Evolutionary conservation across 495 filamentous ascomycete genomes (phyloP).

Genomic region (Aspergillus baeticus): DNA sequence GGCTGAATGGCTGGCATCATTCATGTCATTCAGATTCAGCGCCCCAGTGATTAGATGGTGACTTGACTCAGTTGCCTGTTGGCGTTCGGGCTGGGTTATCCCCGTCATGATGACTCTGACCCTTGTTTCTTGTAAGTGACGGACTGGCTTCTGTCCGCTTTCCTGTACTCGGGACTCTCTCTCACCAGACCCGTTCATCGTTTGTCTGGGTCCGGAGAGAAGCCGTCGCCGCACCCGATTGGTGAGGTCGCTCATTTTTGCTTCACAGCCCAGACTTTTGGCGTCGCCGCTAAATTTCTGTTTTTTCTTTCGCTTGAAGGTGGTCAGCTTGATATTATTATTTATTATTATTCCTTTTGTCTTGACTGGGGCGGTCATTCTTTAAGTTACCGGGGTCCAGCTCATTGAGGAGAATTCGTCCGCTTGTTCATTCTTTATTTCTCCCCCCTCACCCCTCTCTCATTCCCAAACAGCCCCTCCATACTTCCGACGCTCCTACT

Average conservation of each 20-base stretch:
- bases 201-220: constrained; percentile 12
- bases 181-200: background rate
- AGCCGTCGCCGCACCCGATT: constrained; percentile 17
- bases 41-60: no score
- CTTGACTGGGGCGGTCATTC: background rate
- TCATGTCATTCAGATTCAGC: no score
- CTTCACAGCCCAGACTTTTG: constrained; percentile 12
- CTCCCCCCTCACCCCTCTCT: background rate
- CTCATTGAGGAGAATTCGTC: background rate
- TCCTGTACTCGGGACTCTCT: background rate
- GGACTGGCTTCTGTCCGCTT: background rate
- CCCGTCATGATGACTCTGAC: background rate
- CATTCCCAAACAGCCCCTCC: background rate
- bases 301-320: constrained; percentile 7
- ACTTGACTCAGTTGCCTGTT: no score
- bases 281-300: background rate
- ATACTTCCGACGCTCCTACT: background rate
- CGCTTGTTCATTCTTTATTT: background rate
- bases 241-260: constrained; percentile 1
- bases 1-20: background rate
- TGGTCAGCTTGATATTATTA: background rate
- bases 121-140: background rate
- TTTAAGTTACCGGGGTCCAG: constrained; percentile 9
- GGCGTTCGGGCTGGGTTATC: background rate
- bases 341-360: background rate